Conservation (phyloP, 2,329 filamentous ascomycete genomes). For the Trichoderma lentiforme region DNA sequence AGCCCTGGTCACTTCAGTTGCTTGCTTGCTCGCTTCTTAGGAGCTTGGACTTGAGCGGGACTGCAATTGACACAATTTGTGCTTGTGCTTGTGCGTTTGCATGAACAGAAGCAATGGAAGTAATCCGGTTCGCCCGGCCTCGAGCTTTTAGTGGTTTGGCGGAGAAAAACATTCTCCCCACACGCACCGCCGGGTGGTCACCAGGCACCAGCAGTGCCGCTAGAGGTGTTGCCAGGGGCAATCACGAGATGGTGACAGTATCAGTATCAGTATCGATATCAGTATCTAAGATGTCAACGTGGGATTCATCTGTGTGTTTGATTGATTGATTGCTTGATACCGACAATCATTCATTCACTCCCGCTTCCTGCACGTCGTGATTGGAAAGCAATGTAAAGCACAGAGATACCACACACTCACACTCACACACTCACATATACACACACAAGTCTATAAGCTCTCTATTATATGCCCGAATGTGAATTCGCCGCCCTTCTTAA, state of each 20-base stretch:
- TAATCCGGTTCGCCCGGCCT: slow-evolving; percentile 11
- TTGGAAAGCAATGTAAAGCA: neutral
- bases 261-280: neutral
- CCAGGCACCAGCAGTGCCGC: neutral
- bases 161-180: neutral
- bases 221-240: slow-evolving; percentile 10
- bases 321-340: neutral
- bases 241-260: neutral
- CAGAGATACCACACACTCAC: neutral
- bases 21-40: neutral
- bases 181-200: slow-evolving; percentile 4
- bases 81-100: neutral
- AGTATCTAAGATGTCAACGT: neutral
- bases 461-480: neutral
- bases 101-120: neutral
- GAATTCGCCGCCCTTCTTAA: neutral
- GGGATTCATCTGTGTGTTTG: neutral
- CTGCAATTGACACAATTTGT: slow-evolving; percentile 2
- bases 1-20: neutral
- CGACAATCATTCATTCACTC: neutral
- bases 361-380: neutral
- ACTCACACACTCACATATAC: neutral
- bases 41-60: neutral
- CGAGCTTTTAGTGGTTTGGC: neutral
- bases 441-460: slow-evolving; percentile 5